A percentile compares a stretch with the other conserved stretches of the same genome.
phyloP scores from a whole-genome alignment of 345 rosid species.

The Brassica incana region DNA sequence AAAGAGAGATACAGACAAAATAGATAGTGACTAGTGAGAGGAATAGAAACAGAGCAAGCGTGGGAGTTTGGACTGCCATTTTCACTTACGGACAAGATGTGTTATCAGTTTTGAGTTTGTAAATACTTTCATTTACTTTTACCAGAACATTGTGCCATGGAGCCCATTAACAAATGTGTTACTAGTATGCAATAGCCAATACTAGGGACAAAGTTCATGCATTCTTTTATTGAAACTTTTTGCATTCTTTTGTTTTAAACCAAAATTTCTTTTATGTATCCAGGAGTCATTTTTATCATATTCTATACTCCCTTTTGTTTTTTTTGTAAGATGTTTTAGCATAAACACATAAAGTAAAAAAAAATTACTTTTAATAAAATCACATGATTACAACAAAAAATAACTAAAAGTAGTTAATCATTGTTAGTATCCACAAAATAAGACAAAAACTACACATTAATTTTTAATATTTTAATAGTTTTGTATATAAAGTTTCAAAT shows the following conservation, averaged over 20 bases:
- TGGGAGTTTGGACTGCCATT: slow-evolving; percentile 42
- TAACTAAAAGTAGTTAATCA: too few species aligned
- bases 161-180: background rate
- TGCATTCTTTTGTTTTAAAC: background rate
- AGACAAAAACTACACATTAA: too few species aligned
- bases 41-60: slow-evolving; percentile 46
- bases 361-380: too few species aligned
- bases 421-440: too few species aligned
- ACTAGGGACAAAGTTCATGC: background rate
- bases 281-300: background rate
- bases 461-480: too few species aligned
- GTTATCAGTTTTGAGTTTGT: background rate
- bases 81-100: slow-evolving; percentile 31
- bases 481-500: too few species aligned
- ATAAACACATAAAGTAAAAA: too few species aligned
- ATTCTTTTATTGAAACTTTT: background rate
- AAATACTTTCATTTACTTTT: background rate
- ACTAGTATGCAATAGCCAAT: background rate
- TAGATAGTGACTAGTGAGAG: slow-evolving; percentile 29
- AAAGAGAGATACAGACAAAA: slow-evolving; percentile 30
- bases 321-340: too few species aligned
- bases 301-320: too few species aligned
- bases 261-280: background rate
- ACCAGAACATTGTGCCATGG: background rate
- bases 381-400: too few species aligned